Conservation (phyloP, 306 rosid genomes). For the Gillenia trifoliata region DNA sequence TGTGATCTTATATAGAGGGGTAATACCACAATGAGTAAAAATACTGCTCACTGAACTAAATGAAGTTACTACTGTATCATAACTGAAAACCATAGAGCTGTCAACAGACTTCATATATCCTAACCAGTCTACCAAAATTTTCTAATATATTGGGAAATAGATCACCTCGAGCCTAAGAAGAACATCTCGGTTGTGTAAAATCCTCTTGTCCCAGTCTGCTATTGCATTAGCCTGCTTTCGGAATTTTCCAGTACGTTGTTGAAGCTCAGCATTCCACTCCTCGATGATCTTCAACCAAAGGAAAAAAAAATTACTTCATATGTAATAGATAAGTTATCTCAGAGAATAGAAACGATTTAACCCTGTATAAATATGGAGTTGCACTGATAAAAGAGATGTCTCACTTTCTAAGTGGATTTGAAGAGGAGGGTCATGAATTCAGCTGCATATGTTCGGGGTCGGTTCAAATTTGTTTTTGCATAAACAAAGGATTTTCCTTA, state of each 20-base stretch:
- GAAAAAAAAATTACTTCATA: not conserved
- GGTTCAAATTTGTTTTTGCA: not conserved
- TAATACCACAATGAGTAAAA: not conserved
- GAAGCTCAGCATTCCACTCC: constrained; percentile 95
- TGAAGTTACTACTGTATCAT: not conserved
- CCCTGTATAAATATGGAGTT: not conserved
- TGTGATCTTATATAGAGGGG: not conserved
- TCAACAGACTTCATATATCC: not conserved
- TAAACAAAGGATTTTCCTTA: not conserved
- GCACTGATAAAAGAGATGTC: not conserved
- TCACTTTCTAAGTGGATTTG: not conserved
- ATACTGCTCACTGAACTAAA: not conserved
- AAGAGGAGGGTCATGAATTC: not conserved
- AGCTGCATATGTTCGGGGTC: not conserved
- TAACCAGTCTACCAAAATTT: not conserved
- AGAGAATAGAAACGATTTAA: not conserved
- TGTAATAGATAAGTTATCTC: constrained; percentile 11
- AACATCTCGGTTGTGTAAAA: constrained; percentile 84
- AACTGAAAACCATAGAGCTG: not conserved
- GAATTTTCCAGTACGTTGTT: constrained; percentile 91
- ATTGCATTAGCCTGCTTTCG: constrained; percentile 95
- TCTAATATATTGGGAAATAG: not conserved
- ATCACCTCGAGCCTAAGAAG: constrained; percentile 80
- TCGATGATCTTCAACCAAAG: constrained; percentile 59
- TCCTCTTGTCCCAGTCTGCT: constrained; percentile 93